phyloP scores from a whole-genome alignment of 2,329 filamentous ascomycete species.

The Corniculantispora saksenae region DNA sequence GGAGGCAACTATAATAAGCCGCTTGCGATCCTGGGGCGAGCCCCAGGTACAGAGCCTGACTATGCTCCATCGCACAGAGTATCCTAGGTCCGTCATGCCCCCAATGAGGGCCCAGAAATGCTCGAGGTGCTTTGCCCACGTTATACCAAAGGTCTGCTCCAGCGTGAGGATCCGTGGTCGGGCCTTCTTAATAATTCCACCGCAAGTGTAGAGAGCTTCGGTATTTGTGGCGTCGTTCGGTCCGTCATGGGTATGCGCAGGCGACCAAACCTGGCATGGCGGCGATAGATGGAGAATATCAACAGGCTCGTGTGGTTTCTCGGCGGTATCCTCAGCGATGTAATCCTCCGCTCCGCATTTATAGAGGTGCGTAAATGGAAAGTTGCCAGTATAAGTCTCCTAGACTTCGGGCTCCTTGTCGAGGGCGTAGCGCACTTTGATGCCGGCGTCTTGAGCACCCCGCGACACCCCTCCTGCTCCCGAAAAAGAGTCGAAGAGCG shows the following conservation, averaged over 20 bases:
- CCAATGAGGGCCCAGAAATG: conserved; percentile 63
- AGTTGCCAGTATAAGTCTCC: conserved; percentile 60
- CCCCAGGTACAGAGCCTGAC: conserved; percentile 55
- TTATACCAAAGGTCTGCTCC: conserved; percentile 75
- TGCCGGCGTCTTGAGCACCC: conserved; percentile 60
- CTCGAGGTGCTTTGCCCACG: conserved; percentile 49
- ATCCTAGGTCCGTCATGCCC: conserved; percentile 65
- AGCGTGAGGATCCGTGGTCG: conserved; percentile 72
- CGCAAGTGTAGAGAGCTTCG: conserved; percentile 56
- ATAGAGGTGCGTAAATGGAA: conserved; percentile 51
- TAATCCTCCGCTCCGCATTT: conserved; percentile 52
- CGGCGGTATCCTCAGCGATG: no score
- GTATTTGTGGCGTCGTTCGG: conserved; percentile 71
- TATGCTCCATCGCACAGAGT: conserved; percentile 70
- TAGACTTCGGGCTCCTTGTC: conserved; percentile 62
- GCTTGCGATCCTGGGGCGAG: conserved; percentile 49
- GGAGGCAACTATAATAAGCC: conserved; percentile 59
- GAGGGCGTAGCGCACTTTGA: conserved; percentile 62
- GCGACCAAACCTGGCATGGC: conserved; percentile 76
- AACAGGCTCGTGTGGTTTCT: conserved; percentile 42
- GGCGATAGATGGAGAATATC: conserved; percentile 76
- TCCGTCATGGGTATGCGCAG: conserved; percentile 68
- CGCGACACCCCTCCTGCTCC: conserved; percentile 71
- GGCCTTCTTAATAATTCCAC: conserved; percentile 55
- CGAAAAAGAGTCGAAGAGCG: conserved; percentile 70